A percentile compares a stretch with the other conserved stretches of the same genome.
Evolutionary conservation across 2,329 filamentous ascomycete genomes (phyloP).

Genomic region (Sporothrix humicola): DNA sequence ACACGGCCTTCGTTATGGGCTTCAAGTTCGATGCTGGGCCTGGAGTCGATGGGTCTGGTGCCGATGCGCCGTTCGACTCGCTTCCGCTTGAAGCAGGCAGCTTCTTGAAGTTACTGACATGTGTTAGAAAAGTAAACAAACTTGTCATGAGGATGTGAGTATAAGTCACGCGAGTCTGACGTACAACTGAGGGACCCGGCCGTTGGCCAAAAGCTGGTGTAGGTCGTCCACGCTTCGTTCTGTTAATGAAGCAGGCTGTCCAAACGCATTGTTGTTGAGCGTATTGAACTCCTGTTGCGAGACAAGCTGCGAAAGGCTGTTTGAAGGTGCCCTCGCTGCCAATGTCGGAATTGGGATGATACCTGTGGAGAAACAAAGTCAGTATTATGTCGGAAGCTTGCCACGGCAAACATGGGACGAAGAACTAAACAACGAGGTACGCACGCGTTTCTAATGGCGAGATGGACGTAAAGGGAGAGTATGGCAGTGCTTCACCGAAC

Average conservation of each 20-base stretch:
- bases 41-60: constrained; percentile 40
- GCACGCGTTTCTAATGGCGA: constrained; percentile 77
- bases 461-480: constrained; percentile 80
- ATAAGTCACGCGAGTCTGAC: constrained; percentile 3
- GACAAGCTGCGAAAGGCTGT: constrained; percentile 58
- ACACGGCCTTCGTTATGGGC: constrained; percentile 58
- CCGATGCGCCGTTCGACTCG: constrained; percentile 38
- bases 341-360: constrained; percentile 70
- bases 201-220: constrained; percentile 69
- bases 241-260: constrained; percentile 24
- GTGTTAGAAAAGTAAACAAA: not conserved
- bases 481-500: constrained; percentile 79
- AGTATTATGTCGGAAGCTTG: not conserved
- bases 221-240: constrained; percentile 77
- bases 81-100: constrained; percentile 46
- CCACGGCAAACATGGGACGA: constrained; percentile 26
- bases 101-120: constrained; percentile 62
- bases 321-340: constrained; percentile 60
- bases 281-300: constrained; percentile 64
- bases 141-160: not conserved
- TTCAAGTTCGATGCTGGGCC: constrained; percentile 53
- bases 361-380: constrained; percentile 50
- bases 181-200: constrained; percentile 73
- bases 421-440: constrained; percentile 39
- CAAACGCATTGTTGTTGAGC: constrained; percentile 68